phyloP scores from a whole-genome alignment of 768 basidiomycete genomes.

The Gautieria morchelliformis region DNA sequence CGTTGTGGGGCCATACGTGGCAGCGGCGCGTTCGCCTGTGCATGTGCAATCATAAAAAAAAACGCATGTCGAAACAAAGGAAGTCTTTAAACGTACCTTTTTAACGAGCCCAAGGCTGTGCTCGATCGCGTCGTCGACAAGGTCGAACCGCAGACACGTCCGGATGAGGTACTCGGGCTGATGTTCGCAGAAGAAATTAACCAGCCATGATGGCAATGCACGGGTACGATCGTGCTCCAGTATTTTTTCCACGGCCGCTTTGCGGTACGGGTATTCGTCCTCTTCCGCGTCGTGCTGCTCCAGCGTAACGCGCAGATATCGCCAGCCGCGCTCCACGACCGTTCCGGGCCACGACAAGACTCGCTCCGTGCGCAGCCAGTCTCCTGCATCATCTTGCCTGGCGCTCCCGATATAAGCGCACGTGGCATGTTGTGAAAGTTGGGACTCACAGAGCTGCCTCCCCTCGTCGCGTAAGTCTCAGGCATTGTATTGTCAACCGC shows the following conservation, averaged over 20 bases:
- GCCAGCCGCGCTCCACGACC: slow-evolving; percentile 73
- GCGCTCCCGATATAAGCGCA: not conserved
- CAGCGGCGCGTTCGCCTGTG: slow-evolving; percentile 34
- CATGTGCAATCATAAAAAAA: not conserved
- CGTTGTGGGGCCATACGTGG: slow-evolving; percentile 28
- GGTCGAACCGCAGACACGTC: slow-evolving; percentile 67
- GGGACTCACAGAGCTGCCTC: slow-evolving; percentile 46
- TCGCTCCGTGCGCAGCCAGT: slow-evolving; percentile 79
- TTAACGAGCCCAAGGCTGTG: slow-evolving; percentile 62
- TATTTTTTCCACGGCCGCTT: slow-evolving; percentile 68
- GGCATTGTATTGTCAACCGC: slow-evolving; percentile 66
- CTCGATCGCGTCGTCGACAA: slow-evolving; percentile 67
- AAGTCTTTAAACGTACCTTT: slow-evolving; percentile 39
- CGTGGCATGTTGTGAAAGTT: not conserved
- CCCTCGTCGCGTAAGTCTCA: slow-evolving; percentile 59
- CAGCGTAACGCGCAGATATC: slow-evolving; percentile 74
- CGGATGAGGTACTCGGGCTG: slow-evolving; percentile 82
- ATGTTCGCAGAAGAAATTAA: slow-evolving; percentile 60
- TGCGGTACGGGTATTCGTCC: slow-evolving; percentile 69
- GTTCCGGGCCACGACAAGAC: slow-evolving; percentile 79
- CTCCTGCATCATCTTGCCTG: slow-evolving; percentile 62
- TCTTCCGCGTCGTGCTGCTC: slow-evolving; percentile 65
- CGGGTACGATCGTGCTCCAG: slow-evolving; percentile 49
- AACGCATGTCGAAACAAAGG: not conserved
- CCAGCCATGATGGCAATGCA: slow-evolving; percentile 75